These are phyloP conservation scores for Tylopilus sp. DNA, from an alignment of 1,284 basidiomycete species.

Conservation along the genomic window DNA sequence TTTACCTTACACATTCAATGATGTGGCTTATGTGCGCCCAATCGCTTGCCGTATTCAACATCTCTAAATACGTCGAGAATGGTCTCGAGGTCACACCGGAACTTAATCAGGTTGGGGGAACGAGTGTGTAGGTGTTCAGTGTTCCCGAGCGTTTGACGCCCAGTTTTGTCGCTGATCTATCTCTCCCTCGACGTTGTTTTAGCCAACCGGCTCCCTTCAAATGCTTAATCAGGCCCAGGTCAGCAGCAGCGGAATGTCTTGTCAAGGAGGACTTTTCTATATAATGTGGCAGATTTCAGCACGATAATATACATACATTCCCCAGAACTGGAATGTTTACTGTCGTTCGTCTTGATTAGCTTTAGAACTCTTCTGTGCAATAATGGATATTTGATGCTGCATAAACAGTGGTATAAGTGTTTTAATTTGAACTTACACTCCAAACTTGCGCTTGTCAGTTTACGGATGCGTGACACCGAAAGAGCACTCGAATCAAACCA, in stretches of 20 bases:
- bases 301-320: background rate
- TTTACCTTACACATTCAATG: constrained; percentile 25
- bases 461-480: no score
- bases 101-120: constrained; percentile 18
- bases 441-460: no score
- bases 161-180: background rate
- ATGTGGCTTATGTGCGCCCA: constrained; percentile 28
- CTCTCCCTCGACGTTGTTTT: background rate
- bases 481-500: no score
- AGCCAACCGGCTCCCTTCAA: constrained; percentile 70
- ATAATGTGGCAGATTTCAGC: background rate
- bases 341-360: background rate
- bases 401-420: no score
- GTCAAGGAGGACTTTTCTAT: constrained; percentile 50
- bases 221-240: constrained; percentile 66
- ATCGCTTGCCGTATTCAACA: constrained; percentile 29
- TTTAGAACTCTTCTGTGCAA: no score
- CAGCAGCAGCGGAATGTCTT: constrained; percentile 56
- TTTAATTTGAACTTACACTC: no score
- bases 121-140: constrained; percentile 28
- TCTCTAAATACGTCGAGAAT: constrained; percentile 24
- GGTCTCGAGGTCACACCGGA: constrained; percentile 32
- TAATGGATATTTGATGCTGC: no score
- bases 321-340: background rate
- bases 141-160: no score